phyloP scores from a whole-genome alignment of 2,329 filamentous ascomycete genomes.

The Chaetothyriales sp. region DNA sequence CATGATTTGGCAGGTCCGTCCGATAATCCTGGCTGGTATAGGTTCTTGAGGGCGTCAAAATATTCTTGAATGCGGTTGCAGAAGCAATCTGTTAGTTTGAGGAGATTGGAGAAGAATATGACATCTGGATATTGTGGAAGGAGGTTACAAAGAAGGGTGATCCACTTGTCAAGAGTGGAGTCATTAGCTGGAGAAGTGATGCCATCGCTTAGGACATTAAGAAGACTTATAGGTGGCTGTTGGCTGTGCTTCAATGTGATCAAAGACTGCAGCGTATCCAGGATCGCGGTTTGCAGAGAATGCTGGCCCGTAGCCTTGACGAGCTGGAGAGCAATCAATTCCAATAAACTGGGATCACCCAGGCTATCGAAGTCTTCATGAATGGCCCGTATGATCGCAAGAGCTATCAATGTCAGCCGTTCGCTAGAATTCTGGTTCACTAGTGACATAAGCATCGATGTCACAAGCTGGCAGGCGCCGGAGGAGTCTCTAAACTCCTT shows the following conservation, averaged over 20 bases:
- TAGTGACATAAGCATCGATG: background rate
- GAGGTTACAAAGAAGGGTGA: conserved; percentile 68
- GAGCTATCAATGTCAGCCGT: background rate
- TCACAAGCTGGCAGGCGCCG: background rate
- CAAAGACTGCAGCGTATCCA: conserved; percentile 12
- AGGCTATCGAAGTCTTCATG: conserved; percentile 7
- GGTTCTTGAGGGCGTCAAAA: conserved; percentile 56
- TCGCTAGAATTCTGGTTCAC: background rate
- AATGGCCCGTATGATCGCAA: background rate
- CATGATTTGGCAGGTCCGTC: conserved; percentile 15
- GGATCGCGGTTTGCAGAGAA: conserved; percentile 8
- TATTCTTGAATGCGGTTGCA: conserved; percentile 62
- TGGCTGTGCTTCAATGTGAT: conserved; percentile 9
- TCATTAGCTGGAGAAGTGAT: conserved; percentile 63
- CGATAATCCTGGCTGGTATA: conserved; percentile 35
- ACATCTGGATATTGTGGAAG: conserved; percentile 70
- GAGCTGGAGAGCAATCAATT: conserved; percentile 10
- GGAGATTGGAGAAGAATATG: conserved; percentile 69
- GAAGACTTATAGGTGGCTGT: conserved; percentile 46
- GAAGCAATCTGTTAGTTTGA: conserved; percentile 81
- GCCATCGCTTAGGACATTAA: conserved; percentile 72
- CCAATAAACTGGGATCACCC: conserved; percentile 4
- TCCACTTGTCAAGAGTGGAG: conserved; percentile 78
- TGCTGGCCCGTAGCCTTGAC: conserved; percentile 3
- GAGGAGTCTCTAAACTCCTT: background rate